Evolutionary conservation across 2,329 filamentous ascomycete genomes (phyloP), one percentile per base, ranked within the genome.

Genomic region (Fusarium sambucinum): DNA sequence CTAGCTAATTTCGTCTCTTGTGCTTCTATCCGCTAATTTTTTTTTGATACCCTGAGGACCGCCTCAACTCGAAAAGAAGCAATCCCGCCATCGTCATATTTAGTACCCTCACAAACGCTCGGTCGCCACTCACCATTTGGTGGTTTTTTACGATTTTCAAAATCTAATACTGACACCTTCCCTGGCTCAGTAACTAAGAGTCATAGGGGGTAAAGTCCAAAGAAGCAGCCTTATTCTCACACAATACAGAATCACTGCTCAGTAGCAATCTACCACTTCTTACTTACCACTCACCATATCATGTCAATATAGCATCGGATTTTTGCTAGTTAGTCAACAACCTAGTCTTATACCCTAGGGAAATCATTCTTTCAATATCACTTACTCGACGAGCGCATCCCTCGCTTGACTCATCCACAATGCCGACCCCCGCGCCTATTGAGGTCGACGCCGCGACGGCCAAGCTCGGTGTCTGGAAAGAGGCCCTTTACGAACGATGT

Each of bases 401-500:
- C 19, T 53, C 40, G 40, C 53, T 71, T 70, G 63, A 71, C 65
- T 74, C 70, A 71, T 63, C 73, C 70, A 69, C 57, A 55, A 77
- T 78, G 77, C 72, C 77, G 33, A 70, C 74, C 60, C 63, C 76
- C 37, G 68, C 72, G 37, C 62, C 70, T 37, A 68, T 64, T 13
- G 75, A 73, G 41, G 70, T 63, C 60, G 79, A 80, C 19, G 74
- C 76, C 66, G 75, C 77, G 2, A 65, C 72, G 25, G 77, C 77
- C 29, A 87, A 87, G 78, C 74, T 86, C 57, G 74, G 77, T 38
- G 79, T 86, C 57, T 82, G 85, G 74, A 88, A 89, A 74, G 80
- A 86, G 68, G 81, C 83, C 16, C 83, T 89, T 40, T 89, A 89
- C 77, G 83, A 87, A 48, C 82, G 83, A 32, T 86, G 85, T 71